Evolutionary conservation across 306 rosid genomes (phyloP).

Genomic region (Ormosia emarginata): DNA sequence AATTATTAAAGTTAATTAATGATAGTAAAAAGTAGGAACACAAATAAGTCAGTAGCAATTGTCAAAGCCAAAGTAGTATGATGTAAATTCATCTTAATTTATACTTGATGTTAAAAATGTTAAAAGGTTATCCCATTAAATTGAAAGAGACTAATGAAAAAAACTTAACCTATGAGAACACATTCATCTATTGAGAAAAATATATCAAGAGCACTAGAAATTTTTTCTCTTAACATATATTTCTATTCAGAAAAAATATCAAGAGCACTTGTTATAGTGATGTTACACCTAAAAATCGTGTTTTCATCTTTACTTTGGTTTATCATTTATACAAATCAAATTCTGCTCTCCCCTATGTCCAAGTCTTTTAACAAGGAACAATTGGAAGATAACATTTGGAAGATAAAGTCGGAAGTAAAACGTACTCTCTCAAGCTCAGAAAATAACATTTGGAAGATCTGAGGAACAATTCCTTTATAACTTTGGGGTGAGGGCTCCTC

Average conservation of each 20-base stretch:
- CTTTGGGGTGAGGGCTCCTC: slow-evolving; percentile 65
- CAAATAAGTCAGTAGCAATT: too few relatives aligned
- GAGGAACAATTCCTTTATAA: slow-evolving; percentile 86
- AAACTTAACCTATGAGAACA: not conserved
- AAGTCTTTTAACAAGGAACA: too few relatives aligned
- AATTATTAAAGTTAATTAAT: too few relatives aligned
- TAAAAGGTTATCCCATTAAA: not conserved
- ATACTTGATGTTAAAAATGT: slow-evolving; percentile 38
- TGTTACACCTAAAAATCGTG: too few relatives aligned
- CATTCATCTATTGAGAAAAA: not conserved
- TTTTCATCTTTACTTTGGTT: too few relatives aligned
- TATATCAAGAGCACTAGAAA: too few relatives aligned
- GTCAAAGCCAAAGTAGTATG: slow-evolving; percentile 15
- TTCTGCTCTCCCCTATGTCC: too few relatives aligned
- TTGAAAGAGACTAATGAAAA: not conserved
- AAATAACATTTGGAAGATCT: slow-evolving; percentile 76
- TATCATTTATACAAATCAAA: too few relatives aligned
- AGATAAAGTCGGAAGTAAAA: slow-evolving; percentile 2
- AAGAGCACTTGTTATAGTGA: not conserved
- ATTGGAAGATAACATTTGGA: too few relatives aligned
- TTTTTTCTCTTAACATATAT: too few relatives aligned
- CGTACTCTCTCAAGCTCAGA: slow-evolving; percentile 79
- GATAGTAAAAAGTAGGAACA: too few relatives aligned
- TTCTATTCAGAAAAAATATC: not conserved
- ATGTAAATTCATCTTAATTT: slow-evolving; percentile 40